Evolutionary conservation across 345 rosid species (phyloP).

Genomic region (Gossypium australe): DNA sequence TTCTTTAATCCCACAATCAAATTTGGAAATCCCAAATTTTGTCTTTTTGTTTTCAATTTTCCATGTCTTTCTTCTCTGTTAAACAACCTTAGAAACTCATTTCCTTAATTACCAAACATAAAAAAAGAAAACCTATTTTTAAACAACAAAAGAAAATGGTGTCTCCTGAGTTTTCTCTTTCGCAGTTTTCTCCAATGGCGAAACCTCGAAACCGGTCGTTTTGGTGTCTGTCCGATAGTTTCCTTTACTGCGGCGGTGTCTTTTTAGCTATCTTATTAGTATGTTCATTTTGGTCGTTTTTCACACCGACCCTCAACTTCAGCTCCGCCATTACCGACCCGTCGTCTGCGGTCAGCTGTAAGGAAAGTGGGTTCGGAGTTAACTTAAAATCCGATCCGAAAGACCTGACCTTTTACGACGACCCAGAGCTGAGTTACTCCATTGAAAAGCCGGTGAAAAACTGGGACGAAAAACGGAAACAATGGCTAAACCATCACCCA

Average conservation of each 20-base stretch:
- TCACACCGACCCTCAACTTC: constrained; percentile 21
- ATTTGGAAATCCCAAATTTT: neutral
- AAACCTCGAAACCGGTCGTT: constrained; percentile 35
- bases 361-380: constrained; percentile 20
- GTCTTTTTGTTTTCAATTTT: neutral
- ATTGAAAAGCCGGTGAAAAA: constrained; percentile 46
- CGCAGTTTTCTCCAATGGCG: constrained; percentile 32
- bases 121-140: neutral
- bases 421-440: constrained; percentile 55
- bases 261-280: constrained; percentile 53
- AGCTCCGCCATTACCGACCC: constrained; percentile 1
- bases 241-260: constrained; percentile 56
- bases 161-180: constrained; percentile 19
- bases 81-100: neutral
- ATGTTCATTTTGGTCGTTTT: constrained; percentile 60
- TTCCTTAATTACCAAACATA: neutral
- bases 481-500: constrained; percentile 71
- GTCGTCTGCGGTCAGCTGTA: neutral
- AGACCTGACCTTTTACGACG: constrained; percentile 66
- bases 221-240: constrained; percentile 38
- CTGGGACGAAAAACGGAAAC: constrained; percentile 78
- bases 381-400: constrained; percentile 47
- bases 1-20: neutral
- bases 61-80: neutral
- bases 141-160: constrained; percentile 17